phyloP scores from a whole-genome alignment of 768 basidiomycete genomes.

The Tylopilus felleus region DNA sequence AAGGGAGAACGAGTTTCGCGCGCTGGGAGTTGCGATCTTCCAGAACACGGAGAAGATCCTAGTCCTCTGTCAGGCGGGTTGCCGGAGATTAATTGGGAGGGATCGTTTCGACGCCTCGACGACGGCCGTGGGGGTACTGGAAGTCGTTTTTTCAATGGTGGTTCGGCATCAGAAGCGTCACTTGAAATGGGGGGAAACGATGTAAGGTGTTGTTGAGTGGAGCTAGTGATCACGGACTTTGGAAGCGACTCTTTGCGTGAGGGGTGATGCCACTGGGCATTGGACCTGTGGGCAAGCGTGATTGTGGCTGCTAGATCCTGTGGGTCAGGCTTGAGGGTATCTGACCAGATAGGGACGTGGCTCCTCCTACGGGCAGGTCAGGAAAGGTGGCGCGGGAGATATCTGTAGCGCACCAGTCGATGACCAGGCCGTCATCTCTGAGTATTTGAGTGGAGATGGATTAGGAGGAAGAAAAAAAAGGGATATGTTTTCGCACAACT shows the following conservation, averaged over 20 bases:
- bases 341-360: conserved; percentile 30
- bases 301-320: conserved; percentile 30
- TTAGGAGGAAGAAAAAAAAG: background rate
- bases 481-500: background rate
- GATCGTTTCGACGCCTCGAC: conserved; percentile 6
- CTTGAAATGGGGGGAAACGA: background rate
- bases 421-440: conserved; percentile 30
- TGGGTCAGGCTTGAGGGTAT: conserved; percentile 26
- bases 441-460: background rate
- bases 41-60: background rate
- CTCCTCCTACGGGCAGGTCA: conserved; percentile 25
- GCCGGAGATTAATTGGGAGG: background rate
- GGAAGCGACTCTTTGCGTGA: background rate
- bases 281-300: conserved; percentile 23
- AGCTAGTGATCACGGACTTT: background rate
- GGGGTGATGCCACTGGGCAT: conserved; percentile 15
- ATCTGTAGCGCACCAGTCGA: conserved; percentile 27
- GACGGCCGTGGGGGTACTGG: conserved; percentile 21
- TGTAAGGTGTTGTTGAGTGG: background rate
- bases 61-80: background rate
- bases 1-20: background rate
- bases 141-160: conserved; percentile 11
- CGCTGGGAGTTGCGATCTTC: background rate
- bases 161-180: background rate
- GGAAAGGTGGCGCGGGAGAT: background rate